These are phyloP conservation scores for Parafenestella ontariensis DNA, from an alignment of 2,329 filamentous ascomycete genomes.

Conservation along the genomic window DNA sequence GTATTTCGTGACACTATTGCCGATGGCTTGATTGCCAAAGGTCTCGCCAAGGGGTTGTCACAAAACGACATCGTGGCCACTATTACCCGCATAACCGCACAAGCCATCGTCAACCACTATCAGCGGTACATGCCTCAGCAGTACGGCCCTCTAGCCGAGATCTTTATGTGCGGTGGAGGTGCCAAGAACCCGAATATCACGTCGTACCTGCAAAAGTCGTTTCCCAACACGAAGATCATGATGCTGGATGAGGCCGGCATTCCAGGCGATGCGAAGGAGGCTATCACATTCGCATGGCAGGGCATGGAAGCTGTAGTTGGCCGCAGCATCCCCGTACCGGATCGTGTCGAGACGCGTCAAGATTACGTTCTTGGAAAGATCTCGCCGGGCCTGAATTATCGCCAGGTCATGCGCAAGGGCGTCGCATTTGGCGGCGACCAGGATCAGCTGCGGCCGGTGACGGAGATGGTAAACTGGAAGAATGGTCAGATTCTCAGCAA, in stretches of 20 bases:
- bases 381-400: constrained; percentile 62
- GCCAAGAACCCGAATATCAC: constrained; percentile 66
- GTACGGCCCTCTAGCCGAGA: constrained; percentile 55
- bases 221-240: constrained; percentile 59
- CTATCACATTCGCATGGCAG: constrained; percentile 66
- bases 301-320: constrained; percentile 60
- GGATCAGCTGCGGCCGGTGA: constrained; percentile 56
- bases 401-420: constrained; percentile 60
- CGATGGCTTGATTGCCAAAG: constrained; percentile 56
- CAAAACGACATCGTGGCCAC: constrained; percentile 64
- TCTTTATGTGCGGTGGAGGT: constrained; percentile 67
- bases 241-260: constrained; percentile 66
- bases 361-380: constrained; percentile 64
- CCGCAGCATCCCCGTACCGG: constrained; percentile 62
- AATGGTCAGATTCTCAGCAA: background rate
- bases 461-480: constrained; percentile 57
- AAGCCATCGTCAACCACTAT: constrained; percentile 61
- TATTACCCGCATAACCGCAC: constrained; percentile 64
- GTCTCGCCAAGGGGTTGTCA: constrained; percentile 51
- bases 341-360: constrained; percentile 60
- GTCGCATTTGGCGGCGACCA: constrained; percentile 56
- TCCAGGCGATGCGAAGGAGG: constrained; percentile 64
- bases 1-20: constrained; percentile 64
- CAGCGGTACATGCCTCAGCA: constrained; percentile 25
- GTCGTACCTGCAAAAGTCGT: constrained; percentile 55